Evolutionary conservation across 306 rosid genomes (phyloP).

Genomic region (Nissolia schottii): DNA sequence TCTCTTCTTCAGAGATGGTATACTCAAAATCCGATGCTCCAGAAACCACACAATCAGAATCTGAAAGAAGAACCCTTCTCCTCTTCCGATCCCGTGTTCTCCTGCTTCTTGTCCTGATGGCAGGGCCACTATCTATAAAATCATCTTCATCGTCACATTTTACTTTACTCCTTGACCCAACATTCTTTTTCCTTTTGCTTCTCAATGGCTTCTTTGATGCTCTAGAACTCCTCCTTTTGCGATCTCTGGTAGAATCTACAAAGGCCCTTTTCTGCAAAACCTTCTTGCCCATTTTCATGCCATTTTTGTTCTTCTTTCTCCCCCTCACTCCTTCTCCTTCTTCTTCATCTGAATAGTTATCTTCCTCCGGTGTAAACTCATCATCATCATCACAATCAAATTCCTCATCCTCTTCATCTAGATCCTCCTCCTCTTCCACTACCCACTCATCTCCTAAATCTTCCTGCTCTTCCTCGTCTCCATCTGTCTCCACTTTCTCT

Average conservation of each 20-base stretch:
- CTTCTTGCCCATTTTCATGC: slow-evolving; percentile 39
- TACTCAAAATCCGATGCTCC: slow-evolving; percentile 65
- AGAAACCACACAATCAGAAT: slow-evolving; percentile 46
- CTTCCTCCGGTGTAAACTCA: slow-evolving; percentile 76
- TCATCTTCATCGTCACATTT: slow-evolving; percentile 38
- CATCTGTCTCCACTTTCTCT: slow-evolving; percentile 25
- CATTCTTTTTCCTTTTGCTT: slow-evolving; percentile 52
- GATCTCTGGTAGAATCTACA: slow-evolving; percentile 28
- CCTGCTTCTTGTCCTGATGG: slow-evolving; percentile 31
- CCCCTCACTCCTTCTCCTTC: slow-evolving; percentile 46
- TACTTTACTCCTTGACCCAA: slow-evolving; percentile 34
- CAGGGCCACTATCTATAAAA: slow-evolving; percentile 36
- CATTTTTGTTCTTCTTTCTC: slow-evolving; percentile 45
- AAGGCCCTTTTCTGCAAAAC: slow-evolving; percentile 39
- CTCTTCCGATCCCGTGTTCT: slow-evolving; percentile 29
- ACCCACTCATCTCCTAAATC: slow-evolving; percentile 21
- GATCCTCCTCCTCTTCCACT: slow-evolving; percentile 40
- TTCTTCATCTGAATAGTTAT: slow-evolving; percentile 63
- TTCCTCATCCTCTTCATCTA: slow-evolving; percentile 52
- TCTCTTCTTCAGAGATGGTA: slow-evolving; percentile 97
- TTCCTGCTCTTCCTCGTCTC: slow-evolving; percentile 29
- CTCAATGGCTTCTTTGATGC: slow-evolving; percentile 57
- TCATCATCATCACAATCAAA: slow-evolving; percentile 68
- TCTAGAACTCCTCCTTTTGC: slow-evolving; percentile 44
- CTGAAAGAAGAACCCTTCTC: slow-evolving; percentile 34